Evolutionary conservation across 768 basidiomycete species (phyloP).

Genomic region (Kwoniella bestiolae): DNA sequence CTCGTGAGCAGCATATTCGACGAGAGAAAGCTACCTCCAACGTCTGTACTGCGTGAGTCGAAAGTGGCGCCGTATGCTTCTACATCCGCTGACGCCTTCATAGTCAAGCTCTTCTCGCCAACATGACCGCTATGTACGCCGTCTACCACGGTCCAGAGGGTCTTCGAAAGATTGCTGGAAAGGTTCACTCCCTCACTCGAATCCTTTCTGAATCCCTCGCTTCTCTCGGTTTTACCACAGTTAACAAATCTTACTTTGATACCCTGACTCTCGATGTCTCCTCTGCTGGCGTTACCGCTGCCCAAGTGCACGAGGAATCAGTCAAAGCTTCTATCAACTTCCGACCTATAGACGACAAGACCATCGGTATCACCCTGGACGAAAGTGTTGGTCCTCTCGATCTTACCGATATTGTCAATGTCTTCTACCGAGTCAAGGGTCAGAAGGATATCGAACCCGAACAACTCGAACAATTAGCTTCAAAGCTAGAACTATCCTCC

Average conservation of each 20-base stretch:
- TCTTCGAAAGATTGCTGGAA: constrained; percentile 78
- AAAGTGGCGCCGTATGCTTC: not conserved
- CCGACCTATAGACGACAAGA: constrained; percentile 71
- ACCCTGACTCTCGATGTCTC: constrained; percentile 71
- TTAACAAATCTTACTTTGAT: constrained; percentile 81
- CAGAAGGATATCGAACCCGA: constrained; percentile 48
- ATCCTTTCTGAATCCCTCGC: constrained; percentile 72
- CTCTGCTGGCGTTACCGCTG: constrained; percentile 62
- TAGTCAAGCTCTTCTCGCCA: constrained; percentile 88
- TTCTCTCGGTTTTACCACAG: constrained; percentile 71
- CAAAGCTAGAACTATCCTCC: constrained; percentile 55
- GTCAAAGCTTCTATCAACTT: constrained; percentile 76
- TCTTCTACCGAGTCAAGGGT: constrained; percentile 70
- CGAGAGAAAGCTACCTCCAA: constrained; percentile 98
- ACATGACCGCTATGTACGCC: constrained; percentile 97
- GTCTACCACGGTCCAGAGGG: constrained; percentile 93
- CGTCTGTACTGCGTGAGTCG: constrained; percentile 78
- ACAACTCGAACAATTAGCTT: constrained; percentile 59
- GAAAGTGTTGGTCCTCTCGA: constrained; percentile 82
- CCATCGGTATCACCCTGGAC: constrained; percentile 87
- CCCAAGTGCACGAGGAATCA: constrained; percentile 70
- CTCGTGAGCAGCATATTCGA: constrained; percentile 94
- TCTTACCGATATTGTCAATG: constrained; percentile 74
- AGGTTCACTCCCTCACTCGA: constrained; percentile 86
- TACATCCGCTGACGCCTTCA: not conserved